Evolutionary conservation across 2,329 filamentous ascomycete species (phyloP), one percentile per base, ranked within the genome.

Genomic region (Penicillium sp.): DNA sequence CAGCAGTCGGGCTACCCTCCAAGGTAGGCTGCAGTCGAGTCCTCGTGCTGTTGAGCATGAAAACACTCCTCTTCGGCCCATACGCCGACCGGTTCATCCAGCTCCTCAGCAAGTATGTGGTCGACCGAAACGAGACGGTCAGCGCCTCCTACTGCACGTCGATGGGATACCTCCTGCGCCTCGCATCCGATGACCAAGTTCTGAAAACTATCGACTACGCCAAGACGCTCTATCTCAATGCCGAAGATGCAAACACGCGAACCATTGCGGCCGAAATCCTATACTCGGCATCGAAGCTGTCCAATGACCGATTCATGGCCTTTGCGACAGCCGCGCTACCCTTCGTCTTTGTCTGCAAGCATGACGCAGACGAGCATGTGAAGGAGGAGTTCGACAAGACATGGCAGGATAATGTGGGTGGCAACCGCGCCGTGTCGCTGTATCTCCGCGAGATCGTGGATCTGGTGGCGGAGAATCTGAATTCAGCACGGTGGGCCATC

Each of bases 91-190:
- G 83, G 9, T 92, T 97, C 68, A 80, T 97, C 52, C 89, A 88
- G 64, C 73, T 92, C 10, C 83, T 96, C 63, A 87, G 92, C 68
- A 94, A 91, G 73, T 86, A 93, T 58, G 86, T 93, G 1, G 83
- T 96, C 51, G 95, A 99, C 73, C 89, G 90, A 63, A 99, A 99
- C 70, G 92, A 97, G 67, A 95, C 96, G 18, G 93, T 97, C 57
- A 93, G 90, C 70, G 89, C 90, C 61, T 90, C 90, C 2, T 99
- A 97, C 73, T 94, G 93, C 19, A 88, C 87, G 54, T 88, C 93
- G 3, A 86, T 92, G 22, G 95, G 94, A 0, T 98, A 98, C 72
- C 82, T 98, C 56, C 83, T 95, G 66, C 86, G 86, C 19, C 70
- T 85, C 11, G 84, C 84, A n/a, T 82, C 83, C 1, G 83, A 87